These are phyloP conservation scores for Monosporascus sp. DNA, from an alignment of 2,329 filamentous ascomycete species.

Conservation along the genomic window DNA sequence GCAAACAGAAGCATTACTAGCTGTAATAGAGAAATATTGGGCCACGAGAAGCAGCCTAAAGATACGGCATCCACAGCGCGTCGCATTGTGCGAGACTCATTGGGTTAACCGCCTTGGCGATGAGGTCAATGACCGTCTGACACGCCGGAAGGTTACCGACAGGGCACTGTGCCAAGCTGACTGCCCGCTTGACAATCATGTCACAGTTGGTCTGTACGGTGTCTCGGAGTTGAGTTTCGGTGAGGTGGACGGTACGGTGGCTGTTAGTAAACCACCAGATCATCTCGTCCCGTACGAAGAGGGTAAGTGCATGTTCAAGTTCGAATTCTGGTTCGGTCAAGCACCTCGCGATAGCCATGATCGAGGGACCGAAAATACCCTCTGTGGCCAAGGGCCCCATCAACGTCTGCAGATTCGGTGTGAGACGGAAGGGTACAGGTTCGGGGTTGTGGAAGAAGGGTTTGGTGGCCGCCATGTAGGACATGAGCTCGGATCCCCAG, in stretches of 20 bases:
- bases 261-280: slow-evolving; percentile 89
- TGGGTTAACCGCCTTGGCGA: slow-evolving; percentile 90
- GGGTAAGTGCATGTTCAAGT: slow-evolving; percentile 87
- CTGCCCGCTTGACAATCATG: slow-evolving; percentile 83
- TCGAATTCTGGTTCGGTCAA: slow-evolving; percentile 85
- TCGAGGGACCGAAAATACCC: slow-evolving; percentile 87
- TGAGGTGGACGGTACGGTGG: slow-evolving; percentile 58
- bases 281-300: slow-evolving; percentile 97
- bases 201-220: slow-evolving; percentile 84
- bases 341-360: slow-evolving; percentile 95
- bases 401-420: slow-evolving; percentile 89
- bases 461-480: slow-evolving; percentile 77
- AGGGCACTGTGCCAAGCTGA: slow-evolving; percentile 74
- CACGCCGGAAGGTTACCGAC: slow-evolving; percentile 84
- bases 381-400: slow-evolving; percentile 96
- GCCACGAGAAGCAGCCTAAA: slow-evolving; percentile 45
- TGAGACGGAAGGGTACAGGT: slow-evolving; percentile 93
- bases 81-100: slow-evolving; percentile 84
- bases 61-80: slow-evolving; percentile 94
- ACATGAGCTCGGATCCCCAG: slow-evolving; percentile 93
- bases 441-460: slow-evolving; percentile 94
- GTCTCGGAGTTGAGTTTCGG: slow-evolving; percentile 68
- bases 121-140: slow-evolving; percentile 92
- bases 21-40: not conserved
- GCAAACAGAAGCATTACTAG: not conserved